Evolutionary conservation across 306 rosid genomes (phyloP).

Genomic region (Fagus crenata): DNA sequence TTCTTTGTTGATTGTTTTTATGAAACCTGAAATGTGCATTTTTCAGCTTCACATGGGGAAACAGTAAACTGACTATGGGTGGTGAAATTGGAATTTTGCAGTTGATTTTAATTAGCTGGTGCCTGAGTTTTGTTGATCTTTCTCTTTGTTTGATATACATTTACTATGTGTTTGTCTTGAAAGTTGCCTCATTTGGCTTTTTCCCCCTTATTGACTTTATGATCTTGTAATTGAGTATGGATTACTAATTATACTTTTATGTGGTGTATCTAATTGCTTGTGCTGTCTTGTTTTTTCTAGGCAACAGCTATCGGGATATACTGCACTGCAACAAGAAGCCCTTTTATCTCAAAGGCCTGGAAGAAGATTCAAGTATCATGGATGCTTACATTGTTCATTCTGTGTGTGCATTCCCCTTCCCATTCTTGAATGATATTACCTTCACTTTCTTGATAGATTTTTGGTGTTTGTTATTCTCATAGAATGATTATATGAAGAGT

Average conservation of each 20-base stretch:
- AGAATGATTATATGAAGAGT: conserved; percentile 12
- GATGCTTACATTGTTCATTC: conserved; percentile 86
- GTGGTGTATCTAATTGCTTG: background rate
- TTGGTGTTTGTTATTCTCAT: conserved; percentile 4
- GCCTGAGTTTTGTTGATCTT: background rate
- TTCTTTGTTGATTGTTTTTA: background rate
- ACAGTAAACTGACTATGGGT: background rate
- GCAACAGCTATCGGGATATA: conserved; percentile 79
- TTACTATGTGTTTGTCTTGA: background rate
- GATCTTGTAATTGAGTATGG: background rate
- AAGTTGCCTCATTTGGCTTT: background rate
- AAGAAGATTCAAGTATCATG: conserved; percentile 63
- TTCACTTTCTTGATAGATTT: background rate
- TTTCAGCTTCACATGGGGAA: background rate
- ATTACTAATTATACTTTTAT: background rate
- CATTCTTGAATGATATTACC: conserved; percentile 8
- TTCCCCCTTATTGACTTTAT: background rate
- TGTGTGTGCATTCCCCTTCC: conserved; percentile 47
- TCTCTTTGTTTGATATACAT: background rate
- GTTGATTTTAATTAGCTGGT: background rate
- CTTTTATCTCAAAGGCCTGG: conserved; percentile 73
- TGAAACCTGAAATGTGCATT: background rate
- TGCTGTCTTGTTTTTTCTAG: conserved; percentile 36
- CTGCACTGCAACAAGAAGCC: conserved; percentile 83
- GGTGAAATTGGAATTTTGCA: background rate